These are phyloP conservation scores for Tricholoma flavovirens DNA, from an alignment of 768 basidiomycete genomes.

Conservation along the genomic window DNA sequence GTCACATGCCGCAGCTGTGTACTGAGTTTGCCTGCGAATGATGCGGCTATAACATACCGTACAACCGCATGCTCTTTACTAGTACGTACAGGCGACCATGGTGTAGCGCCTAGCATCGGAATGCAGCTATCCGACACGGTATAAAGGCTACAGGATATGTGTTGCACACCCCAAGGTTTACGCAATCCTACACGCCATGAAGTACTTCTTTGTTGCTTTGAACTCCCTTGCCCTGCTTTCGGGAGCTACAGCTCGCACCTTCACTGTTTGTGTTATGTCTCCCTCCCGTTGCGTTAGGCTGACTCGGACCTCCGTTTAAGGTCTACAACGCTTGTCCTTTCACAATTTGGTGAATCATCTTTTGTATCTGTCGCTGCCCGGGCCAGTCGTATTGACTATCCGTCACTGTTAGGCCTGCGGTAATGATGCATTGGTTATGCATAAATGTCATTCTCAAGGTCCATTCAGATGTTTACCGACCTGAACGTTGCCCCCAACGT, in stretches of 20 bases:
- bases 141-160: neutral
- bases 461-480: slow-evolving; percentile 54
- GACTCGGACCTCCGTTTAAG: slow-evolving; percentile 16
- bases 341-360: slow-evolving; percentile 70
- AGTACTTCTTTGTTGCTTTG: slow-evolving; percentile 16
- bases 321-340: slow-evolving; percentile 61
- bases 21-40: no score
- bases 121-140: neutral
- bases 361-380: no score
- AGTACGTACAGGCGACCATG: neutral
- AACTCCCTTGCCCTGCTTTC: slow-evolving; percentile 17
- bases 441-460: neutral
- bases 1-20: no score
- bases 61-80: neutral
- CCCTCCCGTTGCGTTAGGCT: neutral
- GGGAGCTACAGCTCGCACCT: slow-evolving; percentile 43
- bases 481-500: slow-evolving; percentile 40
- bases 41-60: neutral
- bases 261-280: slow-evolving; percentile 35
- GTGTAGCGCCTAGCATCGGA: neutral
- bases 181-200: slow-evolving; percentile 19
- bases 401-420: slow-evolving; percentile 36
- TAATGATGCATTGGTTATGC: slow-evolving; percentile 9
- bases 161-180: neutral
- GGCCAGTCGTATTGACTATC: neutral